Percentiles rank a stretch among this genome's conserved stretches.
These are phyloP conservation scores for Cerrena zonata DNA, from an alignment of 1,284 basidiomycete genomes.

Conservation along the genomic window DNA sequence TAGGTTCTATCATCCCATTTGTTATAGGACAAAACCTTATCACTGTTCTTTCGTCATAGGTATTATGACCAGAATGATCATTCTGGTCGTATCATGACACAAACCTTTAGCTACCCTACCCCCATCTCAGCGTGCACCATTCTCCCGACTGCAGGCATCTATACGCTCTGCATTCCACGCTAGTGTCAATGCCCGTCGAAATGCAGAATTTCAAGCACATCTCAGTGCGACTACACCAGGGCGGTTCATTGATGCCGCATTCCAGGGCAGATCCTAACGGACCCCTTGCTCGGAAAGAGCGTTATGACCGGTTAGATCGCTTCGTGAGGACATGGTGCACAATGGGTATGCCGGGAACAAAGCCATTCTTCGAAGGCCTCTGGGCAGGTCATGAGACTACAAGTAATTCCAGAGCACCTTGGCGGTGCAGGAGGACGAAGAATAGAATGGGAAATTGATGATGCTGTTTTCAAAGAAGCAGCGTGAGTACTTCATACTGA, in stretches of 20 bases:
- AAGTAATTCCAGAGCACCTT: conserved; percentile 62
- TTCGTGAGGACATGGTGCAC: conserved; percentile 75
- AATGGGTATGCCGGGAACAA: conserved; percentile 73
- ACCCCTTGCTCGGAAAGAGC: conserved; percentile 62
- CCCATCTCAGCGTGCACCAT: conserved; percentile 72
- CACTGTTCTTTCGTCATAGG: conserved; percentile 35
- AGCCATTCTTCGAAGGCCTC: conserved; percentile 71
- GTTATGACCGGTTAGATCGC: conserved; percentile 61
- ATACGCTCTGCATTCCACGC: conserved; percentile 73
- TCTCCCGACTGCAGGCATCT: conserved; percentile 68
- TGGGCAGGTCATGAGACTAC: conserved; percentile 72
- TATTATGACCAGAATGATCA: conserved; percentile 73
- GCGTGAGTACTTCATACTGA: conserved; percentile 49
- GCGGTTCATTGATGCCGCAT: conserved; percentile 65
- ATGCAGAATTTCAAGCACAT: conserved; percentile 73
- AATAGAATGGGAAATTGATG: conserved; percentile 77
- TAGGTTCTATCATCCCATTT: conserved; percentile 28
- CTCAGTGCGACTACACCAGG: conserved; percentile 64
- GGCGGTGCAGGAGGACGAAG: conserved; percentile 64
- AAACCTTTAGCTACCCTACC: conserved; percentile 68
- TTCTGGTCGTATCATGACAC: conserved; percentile 69
- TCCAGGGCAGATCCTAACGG: conserved; percentile 58
- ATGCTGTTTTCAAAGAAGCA: conserved; percentile 78
- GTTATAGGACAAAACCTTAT: conserved; percentile 6
- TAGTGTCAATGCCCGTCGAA: conserved; percentile 59